Evolutionary conservation across 164 flowering plant genomes (phyloP).

Genomic region (Platanus orientalis): DNA sequence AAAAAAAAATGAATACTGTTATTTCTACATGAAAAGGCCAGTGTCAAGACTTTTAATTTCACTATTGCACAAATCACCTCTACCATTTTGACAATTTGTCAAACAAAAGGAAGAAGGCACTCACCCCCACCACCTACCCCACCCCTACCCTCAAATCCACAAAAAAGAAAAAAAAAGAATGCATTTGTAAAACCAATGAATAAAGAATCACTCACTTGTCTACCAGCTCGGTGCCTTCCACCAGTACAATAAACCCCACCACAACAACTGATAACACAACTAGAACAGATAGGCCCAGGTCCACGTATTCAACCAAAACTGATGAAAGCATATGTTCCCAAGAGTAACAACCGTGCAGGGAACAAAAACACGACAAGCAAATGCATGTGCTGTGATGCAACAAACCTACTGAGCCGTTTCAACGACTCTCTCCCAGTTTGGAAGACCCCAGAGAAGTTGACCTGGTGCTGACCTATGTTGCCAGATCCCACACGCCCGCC

Average conservation of each 20-base stretch:
- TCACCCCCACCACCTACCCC: too few relatives aligned
- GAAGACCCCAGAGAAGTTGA: conserved; percentile 48
- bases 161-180: background rate
- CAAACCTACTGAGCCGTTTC: conserved; percentile 58
- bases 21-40: too few relatives aligned
- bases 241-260: background rate
- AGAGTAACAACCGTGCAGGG: conserved; percentile 51
- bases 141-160: too few relatives aligned
- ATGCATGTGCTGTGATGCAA: conserved; percentile 71
- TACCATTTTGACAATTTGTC: too few relatives aligned
- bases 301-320: conserved; percentile 13
- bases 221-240: background rate
- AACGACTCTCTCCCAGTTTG: conserved; percentile 51
- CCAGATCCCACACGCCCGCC: conserved; percentile 15
- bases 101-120: too few relatives aligned
- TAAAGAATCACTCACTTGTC: conserved; percentile 1
- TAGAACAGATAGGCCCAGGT: background rate
- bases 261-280: background rate
- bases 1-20: too few relatives aligned
- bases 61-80: too few relatives aligned
- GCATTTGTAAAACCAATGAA: conserved; percentile 5
- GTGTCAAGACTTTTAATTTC: too few relatives aligned
- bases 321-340: conserved; percentile 36
- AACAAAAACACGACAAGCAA: conserved; percentile 58
- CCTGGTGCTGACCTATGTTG: conserved; percentile 20